Evolutionary conservation across 805 yeast genomes (phyloP).

Genomic region (Cyberlindnera galapagoensis): DNA sequence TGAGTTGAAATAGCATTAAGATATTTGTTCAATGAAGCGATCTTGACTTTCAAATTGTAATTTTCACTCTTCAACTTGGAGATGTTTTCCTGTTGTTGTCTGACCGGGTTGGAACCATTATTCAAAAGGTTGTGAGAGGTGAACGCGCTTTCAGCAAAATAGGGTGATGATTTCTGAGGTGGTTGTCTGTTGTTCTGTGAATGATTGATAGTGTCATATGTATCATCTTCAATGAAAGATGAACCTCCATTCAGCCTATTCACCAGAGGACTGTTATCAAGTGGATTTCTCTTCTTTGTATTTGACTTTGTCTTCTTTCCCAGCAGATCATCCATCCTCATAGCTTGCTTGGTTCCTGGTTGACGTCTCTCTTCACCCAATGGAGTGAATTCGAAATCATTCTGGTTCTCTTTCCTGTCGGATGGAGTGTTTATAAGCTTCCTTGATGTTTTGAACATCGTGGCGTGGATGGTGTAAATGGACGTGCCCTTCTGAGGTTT

Average conservation of each 20-base stretch:
- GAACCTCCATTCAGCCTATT: constrained; percentile 23
- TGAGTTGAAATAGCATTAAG: constrained; percentile 32
- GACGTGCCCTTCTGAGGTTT: no score
- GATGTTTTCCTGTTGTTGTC: constrained; percentile 25
- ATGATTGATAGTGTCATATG: constrained; percentile 17
- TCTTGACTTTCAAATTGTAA: constrained; percentile 36
- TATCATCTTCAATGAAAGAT: constrained; percentile 21
- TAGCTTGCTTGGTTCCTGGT: background rate
- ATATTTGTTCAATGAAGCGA: constrained; percentile 34
- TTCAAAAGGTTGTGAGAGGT: constrained; percentile 12
- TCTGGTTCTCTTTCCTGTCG: constrained; percentile 2
- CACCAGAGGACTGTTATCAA: constrained; percentile 14
- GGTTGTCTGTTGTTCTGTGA: constrained; percentile 7
- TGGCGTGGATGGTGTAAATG: no score
- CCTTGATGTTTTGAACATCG: no score
- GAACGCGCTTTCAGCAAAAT: constrained; percentile 15
- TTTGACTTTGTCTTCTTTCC: constrained; percentile 1
- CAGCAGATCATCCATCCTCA: constrained; percentile 5
- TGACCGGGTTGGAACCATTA: constrained; percentile 26
- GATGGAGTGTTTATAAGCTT: no score
- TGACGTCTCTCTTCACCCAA: constrained; percentile 1
- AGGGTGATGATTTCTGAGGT: constrained; percentile 8
- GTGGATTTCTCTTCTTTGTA: constrained; percentile 12
- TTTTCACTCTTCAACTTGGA: constrained; percentile 34
- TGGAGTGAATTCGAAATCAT: constrained; percentile 3